These are phyloP conservation scores for Cylindrotheca closterium DNA, from an alignment of 108 stramenopile genomes.

Conservation along the genomic window DNA sequence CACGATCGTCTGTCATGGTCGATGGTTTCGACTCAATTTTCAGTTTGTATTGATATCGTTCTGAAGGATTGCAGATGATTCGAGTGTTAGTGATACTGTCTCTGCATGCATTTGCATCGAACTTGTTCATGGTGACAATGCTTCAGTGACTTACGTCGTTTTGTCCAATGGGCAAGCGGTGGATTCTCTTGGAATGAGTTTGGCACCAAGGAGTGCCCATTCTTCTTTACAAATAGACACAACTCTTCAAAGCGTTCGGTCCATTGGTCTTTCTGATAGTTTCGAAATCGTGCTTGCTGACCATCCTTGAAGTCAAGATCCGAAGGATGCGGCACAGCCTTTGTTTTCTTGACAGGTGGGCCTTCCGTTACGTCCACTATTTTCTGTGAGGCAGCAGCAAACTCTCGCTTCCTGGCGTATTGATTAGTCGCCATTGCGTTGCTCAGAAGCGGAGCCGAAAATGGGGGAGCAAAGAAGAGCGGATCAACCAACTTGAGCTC, in stretches of 20 bases:
- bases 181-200: slow-evolving; percentile 11
- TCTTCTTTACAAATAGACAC: slow-evolving; percentile 15
- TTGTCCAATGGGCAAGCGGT: slow-evolving; percentile 28
- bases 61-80: no score
- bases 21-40: slow-evolving; percentile 20
- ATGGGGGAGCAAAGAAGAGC: neutral
- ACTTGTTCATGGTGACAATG: no score
- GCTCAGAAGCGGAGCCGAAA: no score
- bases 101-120: no score
- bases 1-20: slow-evolving; percentile 46
- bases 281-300: slow-evolving; percentile 14
- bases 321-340: no score
- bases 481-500: neutral
- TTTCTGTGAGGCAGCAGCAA: no score
- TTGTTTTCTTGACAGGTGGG: neutral
- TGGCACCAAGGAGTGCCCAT: slow-evolving; percentile 43
- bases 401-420: no score
- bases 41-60: slow-evolving; percentile 25
- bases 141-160: slow-evolving; percentile 30
- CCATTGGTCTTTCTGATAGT: slow-evolving; percentile 36
- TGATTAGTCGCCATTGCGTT: no score
- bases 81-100: no score
- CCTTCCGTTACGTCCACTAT: neutral
- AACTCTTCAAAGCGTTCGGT: slow-evolving; percentile 36
- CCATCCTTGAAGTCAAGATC: neutral